Evolutionary conservation across 2,329 filamentous ascomycete genomes (phyloP).

Genomic region (Alternaria conjuncta): DNA sequence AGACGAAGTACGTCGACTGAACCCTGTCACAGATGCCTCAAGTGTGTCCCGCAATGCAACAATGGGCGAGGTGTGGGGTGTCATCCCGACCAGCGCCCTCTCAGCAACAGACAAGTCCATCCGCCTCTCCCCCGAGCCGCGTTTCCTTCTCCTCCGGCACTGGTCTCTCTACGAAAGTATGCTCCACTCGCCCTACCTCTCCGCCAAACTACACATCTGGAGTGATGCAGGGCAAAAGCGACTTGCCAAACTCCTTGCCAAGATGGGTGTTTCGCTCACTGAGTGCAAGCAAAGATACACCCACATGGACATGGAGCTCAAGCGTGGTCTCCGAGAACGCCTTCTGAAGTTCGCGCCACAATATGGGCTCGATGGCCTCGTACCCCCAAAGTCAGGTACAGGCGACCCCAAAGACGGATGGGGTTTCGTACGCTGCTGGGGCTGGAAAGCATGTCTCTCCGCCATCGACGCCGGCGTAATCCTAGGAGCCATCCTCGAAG

Average conservation of each 20-base stretch:
- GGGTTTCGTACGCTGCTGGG: slow-evolving; percentile 98
- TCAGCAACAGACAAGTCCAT: slow-evolving; percentile 93
- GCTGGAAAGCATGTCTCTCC: slow-evolving; percentile 92
- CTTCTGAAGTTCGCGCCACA: slow-evolving; percentile 89
- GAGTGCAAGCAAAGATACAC: slow-evolving; percentile 96
- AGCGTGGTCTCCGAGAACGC: slow-evolving; percentile 82
- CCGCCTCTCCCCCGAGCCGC: slow-evolving; percentile 88
- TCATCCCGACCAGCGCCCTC: slow-evolving; percentile 86
- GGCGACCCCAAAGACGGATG: slow-evolving; percentile 85
- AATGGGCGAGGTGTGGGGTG: slow-evolving; percentile 72
- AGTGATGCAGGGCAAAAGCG: slow-evolving; percentile 86
- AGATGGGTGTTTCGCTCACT: slow-evolving; percentile 94
- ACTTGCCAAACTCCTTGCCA: slow-evolving; percentile 91
- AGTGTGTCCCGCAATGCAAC: slow-evolving; percentile 66
- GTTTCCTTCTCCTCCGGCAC: slow-evolving; percentile 89
- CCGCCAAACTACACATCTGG: slow-evolving; percentile 92
- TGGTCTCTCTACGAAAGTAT: slow-evolving; percentile 99
- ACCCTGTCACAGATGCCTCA: slow-evolving; percentile 70
- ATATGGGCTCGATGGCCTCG: slow-evolving; percentile 92
- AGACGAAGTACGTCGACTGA: slow-evolving; percentile 92
- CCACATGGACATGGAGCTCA: slow-evolving; percentile 98
- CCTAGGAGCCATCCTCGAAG: slow-evolving; percentile 88
- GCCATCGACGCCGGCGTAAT: slow-evolving; percentile 95
- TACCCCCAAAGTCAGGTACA: slow-evolving; percentile 70
- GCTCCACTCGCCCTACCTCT: slow-evolving; percentile 95